Evolutionary conservation across 176 grass and related monocot species (phyloP).

Genomic region (Avena eriantha): DNA sequence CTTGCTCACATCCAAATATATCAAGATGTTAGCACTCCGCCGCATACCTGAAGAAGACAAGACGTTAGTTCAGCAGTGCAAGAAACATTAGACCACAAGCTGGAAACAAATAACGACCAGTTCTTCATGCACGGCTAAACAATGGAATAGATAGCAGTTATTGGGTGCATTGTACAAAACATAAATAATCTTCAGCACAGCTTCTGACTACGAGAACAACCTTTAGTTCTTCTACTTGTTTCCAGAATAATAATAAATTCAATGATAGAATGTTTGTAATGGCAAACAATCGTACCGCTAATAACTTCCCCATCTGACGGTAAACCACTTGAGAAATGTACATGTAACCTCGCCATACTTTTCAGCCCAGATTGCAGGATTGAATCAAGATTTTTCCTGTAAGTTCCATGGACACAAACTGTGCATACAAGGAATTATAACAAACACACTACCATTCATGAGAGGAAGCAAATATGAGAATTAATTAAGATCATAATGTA

Average conservation of each 20-base stretch:
- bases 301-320: conserved; percentile 72
- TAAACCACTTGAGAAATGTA: conserved; percentile 90
- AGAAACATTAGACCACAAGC: conserved; percentile 1
- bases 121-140: too few relatives aligned
- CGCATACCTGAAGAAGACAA: conserved; percentile 66
- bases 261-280: not conserved
- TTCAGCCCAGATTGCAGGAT: conserved; percentile 81
- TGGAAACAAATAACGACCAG: not conserved
- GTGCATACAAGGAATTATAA: conserved; percentile 44
- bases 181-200: too few relatives aligned
- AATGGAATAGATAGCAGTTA: too few relatives aligned
- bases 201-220: too few relatives aligned
- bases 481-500: conserved; percentile 16
- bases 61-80: not conserved
- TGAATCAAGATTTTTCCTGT: conserved; percentile 73
- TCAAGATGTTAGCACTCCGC: conserved; percentile 69
- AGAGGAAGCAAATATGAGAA: conserved; percentile 26
- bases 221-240: conserved; percentile 8
- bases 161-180: too few relatives aligned
- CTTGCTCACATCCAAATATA: conserved; percentile 80
- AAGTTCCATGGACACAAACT: conserved; percentile 96
- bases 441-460: not conserved
- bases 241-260: conserved; percentile 4
- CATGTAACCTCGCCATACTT: conserved; percentile 78
- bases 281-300: conserved; percentile 63